Evolutionary conservation across 768 basidiomycete genomes (phyloP), one percentile per base, ranked within the genome.

Genomic region (Boletus subcaerulescens): DNA sequence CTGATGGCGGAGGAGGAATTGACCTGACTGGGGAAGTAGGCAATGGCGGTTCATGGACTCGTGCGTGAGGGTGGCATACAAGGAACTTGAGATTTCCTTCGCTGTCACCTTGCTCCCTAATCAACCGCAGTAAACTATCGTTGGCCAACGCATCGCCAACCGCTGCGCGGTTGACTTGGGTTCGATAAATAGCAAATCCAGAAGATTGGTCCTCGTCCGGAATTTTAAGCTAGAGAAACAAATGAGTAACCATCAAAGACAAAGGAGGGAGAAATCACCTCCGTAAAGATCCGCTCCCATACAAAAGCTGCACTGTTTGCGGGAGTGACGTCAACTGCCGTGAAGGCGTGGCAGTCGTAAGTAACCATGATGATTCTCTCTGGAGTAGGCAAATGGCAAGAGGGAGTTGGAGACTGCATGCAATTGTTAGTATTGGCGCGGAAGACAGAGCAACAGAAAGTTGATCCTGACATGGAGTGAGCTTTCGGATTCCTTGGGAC

Each of bases 41-140:
- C 56, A 76, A 65, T 44, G 73, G 63, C 56, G 72, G 70, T 59
- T 83, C 88, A 58, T 82, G 86, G 49, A 84, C 86, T 43, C 74
- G 71, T 20, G 79, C 85, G 59, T 78, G 82, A 51, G 78, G 77
- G 65, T 84, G 83, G 40, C 85, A 85, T 26, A 94, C 85, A 53
- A 94, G 78, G 57, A 97, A 87, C 70, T 94, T 94, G 65, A 96
- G 83, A 20, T 83, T 81, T 15, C 91, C 92, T 65, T 79, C 86
- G 26, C 80, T 74, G 69, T 97, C 93, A 36, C 89, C 91, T 9
- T 80, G 73, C 40, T 84, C 77, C 51, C 77, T 76, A 69, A 92
- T 93, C 35, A 94, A 77, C 17, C 81, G 77, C 63, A 89, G 80
- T 7, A 98, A 74, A 56, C 76, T 77, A 29, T 91, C 86, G 57